Conservation (phyloP, 805 yeast genomes). For the Pichia rugopelliculosa region DNA sequence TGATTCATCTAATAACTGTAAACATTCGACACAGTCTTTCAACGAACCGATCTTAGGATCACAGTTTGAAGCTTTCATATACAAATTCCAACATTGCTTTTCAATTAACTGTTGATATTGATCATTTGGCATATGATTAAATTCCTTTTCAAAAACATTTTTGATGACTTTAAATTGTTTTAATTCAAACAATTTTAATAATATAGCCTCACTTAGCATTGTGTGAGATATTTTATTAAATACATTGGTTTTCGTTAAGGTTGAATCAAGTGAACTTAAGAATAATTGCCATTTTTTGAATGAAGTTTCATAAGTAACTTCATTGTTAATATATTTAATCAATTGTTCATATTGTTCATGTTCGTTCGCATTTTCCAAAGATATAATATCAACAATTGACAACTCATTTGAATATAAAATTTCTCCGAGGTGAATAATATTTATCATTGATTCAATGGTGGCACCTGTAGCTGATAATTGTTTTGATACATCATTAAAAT, state of each 20-base stretch:
- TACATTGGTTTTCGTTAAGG: slow-evolving; percentile 19
- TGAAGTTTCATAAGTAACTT: slow-evolving; percentile 14
- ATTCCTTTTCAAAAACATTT: slow-evolving; percentile 13
- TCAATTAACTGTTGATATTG: slow-evolving; percentile 10
- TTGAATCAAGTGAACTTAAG: slow-evolving; percentile 25
- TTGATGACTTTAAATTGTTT: slow-evolving; percentile 17
- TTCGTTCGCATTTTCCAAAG: slow-evolving; percentile 14
- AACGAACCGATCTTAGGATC: slow-evolving; percentile 23
- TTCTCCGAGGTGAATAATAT: slow-evolving; percentile 24
- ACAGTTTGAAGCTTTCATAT: slow-evolving; percentile 24
- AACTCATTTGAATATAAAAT: slow-evolving; percentile 22
- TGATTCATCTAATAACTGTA: slow-evolving; percentile 12
- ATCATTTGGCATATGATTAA: slow-evolving; percentile 14
- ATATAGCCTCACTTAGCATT: slow-evolving; percentile 18
- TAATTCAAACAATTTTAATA: slow-evolving; percentile 18
- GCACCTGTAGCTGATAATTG: slow-evolving; percentile 1
- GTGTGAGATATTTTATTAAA: slow-evolving; percentile 20
- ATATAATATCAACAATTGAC: slow-evolving; percentile 20
- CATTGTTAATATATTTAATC: slow-evolving; percentile 22
- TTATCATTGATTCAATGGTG: slow-evolving; percentile 15
- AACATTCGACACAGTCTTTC: slow-evolving; percentile 18
- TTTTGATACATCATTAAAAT: slow-evolving; percentile 3
- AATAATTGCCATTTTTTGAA: slow-evolving; percentile 20
- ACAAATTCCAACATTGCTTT: slow-evolving; percentile 22
- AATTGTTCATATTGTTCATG: slow-evolving; percentile 21